These are phyloP conservation scores for Fraxinus quadrangulata DNA, from an alignment of 257 asterid genomes.

Conservation along the genomic window DNA sequence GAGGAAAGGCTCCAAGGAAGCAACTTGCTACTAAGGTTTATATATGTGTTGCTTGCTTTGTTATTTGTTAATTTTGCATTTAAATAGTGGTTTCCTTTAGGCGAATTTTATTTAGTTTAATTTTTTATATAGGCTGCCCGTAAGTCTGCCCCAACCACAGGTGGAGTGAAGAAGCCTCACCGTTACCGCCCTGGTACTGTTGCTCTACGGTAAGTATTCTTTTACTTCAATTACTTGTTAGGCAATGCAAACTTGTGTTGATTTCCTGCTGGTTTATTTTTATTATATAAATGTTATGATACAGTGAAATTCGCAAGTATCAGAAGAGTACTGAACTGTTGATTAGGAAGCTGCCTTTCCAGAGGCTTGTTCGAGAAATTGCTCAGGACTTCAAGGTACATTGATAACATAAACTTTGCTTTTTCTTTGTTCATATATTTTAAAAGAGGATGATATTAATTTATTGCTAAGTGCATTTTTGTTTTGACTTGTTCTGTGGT, in stretches of 20 bases:
- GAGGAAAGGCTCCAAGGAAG: constrained; percentile 84
- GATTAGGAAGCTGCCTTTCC: constrained; percentile 83
- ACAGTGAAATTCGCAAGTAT: constrained; percentile 73
- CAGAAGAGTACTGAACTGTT: constrained; percentile 80
- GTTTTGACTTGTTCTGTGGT: neutral
- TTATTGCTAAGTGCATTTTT: neutral
- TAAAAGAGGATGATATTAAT: too few species aligned
- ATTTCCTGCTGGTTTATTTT: neutral
- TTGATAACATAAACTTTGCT: neutral
- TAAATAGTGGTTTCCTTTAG: neutral
- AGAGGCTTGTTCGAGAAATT: constrained; percentile 79
- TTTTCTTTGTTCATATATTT: neutral
- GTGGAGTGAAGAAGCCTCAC: constrained; percentile 80
- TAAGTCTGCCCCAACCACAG: constrained; percentile 83
- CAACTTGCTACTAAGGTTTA: constrained; percentile 68
- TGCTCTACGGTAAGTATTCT: constrained; percentile 60
- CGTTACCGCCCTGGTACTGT: constrained; percentile 84
- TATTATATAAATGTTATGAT: neutral
- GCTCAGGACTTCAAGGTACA: constrained; percentile 79
- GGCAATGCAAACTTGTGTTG: neutral
- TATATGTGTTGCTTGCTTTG: neutral
- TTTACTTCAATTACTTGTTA: neutral
- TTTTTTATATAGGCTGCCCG: constrained; percentile 58
- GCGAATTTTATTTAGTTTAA: neutral
- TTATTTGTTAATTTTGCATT: neutral